Base-by-base conservation (phyloP, 2,329 filamentous ascomycete genomes). In the Lecanicillium sp. region DNA sequence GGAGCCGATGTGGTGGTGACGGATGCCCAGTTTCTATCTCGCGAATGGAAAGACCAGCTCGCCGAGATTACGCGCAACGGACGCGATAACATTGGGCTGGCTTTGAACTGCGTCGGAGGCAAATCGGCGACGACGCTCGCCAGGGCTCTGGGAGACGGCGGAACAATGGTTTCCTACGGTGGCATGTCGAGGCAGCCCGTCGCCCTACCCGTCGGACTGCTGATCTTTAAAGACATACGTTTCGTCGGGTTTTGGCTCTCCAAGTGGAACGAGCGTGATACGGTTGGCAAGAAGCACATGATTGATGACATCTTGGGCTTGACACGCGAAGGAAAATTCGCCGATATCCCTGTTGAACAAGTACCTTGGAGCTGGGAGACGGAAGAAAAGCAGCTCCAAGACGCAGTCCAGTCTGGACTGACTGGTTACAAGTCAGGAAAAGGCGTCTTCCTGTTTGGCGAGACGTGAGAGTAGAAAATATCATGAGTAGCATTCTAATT, bases 171-270 rank as follows among this genome's bases (percentile, higher is more conserved):
- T 20, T 95, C 91, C 4, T 98, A 98, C 62, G 93, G 93, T 21
- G 91, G 87, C 43, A 98, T 98, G 93, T 83, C 87, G 27, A 87
- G 86, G 63, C 84, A 95, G 70, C 90, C 91, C 0, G 77, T 96
- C 21, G 75, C 78, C 6, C 68, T 97, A 52, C 89, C 91, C 0
- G 86, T 90, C 1, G 87, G 86, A 0, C 73, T 94, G 56, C 72
- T 97, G 51, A 98, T 98, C 58, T 98, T 98, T 72, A 93, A 91
- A 67, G 83, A 97, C 58, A 75, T 97, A 44, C 77, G 80, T 44
- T 95, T 96, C 61, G 78, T 87, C 52, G 94, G 93, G 4, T 98
- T 97, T 67, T 98, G 93, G 93, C 82, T 97, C 20, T 93, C 86
- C 61, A 81, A 77, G 51, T 97, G 93, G 91, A 88, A 86, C 40